These are phyloP conservation scores for Pseudocohnilembus persalinus DNA, from an alignment of 169 alveolate species.

Conservation along the genomic window DNA sequence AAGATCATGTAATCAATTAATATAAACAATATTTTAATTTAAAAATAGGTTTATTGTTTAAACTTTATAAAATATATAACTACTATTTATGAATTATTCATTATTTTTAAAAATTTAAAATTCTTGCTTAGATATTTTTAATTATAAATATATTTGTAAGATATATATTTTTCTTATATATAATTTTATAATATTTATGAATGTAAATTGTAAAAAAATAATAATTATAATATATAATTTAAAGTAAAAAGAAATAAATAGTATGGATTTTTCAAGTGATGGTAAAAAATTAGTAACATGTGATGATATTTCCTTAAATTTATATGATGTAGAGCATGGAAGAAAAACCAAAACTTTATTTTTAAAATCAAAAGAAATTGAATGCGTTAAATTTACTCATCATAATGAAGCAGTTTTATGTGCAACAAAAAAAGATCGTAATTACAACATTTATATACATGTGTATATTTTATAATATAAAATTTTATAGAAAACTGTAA, in stretches of 20 bases:
- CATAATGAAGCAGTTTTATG: constrained; percentile 21
- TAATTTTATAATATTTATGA: no score
- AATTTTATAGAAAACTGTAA: no score
- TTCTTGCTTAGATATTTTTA: no score
- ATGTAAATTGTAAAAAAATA: not conserved
- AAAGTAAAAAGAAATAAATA: not conserved
- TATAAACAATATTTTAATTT: not conserved
- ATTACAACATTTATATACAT: not conserved
- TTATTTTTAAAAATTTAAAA: no score
- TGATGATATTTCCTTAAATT: constrained; percentile 6
- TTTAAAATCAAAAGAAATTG: constrained; percentile 1
- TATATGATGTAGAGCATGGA: constrained; percentile 9
- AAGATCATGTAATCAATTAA: constrained; percentile 12
- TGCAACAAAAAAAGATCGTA: constrained; percentile 22
- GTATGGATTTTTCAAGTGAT: constrained; percentile 15
- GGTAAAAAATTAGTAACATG: constrained; percentile 22
- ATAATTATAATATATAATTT: not conserved
- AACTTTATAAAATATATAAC: not conserved
- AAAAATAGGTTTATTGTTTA: not conserved
- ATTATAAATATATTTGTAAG: no score
- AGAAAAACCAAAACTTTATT: constrained; percentile 6
- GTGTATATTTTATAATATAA: not conserved
- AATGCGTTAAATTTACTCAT: constrained; percentile 19
- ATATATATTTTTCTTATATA: no score
- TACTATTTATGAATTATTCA: no score